These are phyloP conservation scores for Syncephalastrum racemosum DNA, from an alignment of 371 early-diverging fungal species.

Conservation along the genomic window DNA sequence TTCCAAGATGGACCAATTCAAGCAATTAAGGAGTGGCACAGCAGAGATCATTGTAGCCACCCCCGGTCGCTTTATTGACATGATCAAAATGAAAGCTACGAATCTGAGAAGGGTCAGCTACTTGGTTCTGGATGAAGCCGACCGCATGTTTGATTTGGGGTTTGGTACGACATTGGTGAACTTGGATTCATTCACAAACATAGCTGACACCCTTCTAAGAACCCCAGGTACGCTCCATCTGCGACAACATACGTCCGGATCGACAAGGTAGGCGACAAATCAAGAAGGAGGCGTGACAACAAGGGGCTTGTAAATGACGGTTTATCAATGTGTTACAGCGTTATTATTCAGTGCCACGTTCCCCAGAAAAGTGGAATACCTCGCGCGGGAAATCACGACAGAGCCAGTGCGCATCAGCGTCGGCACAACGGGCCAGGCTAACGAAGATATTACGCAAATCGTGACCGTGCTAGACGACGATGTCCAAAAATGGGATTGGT, in stretches of 20 bases:
- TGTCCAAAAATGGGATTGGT: slow-evolving; percentile 66
- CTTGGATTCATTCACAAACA: slow-evolving; percentile 5
- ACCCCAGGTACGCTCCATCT: slow-evolving; percentile 94
- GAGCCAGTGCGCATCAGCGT: slow-evolving; percentile 90
- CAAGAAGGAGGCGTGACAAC: not conserved
- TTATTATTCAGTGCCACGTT: slow-evolving; percentile 99
- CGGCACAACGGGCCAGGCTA: slow-evolving; percentile 69
- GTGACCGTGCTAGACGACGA: slow-evolving; percentile 66
- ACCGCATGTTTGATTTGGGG: slow-evolving; percentile 95
- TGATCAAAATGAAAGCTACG: slow-evolving; percentile 88
- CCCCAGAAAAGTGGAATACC: slow-evolving; percentile 91
- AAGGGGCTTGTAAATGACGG: slow-evolving; percentile 13
- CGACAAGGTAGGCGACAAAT: slow-evolving; percentile 58
- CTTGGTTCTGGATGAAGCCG: slow-evolving; percentile 95
- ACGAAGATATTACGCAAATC: slow-evolving; percentile 77
- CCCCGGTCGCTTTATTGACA: slow-evolving; percentile 96
- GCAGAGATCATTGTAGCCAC: slow-evolving; percentile 92
- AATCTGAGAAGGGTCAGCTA: slow-evolving; percentile 89
- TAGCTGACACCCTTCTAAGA: slow-evolving; percentile 45
- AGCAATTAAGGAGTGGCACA: slow-evolving; percentile 77
- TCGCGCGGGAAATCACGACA: slow-evolving; percentile 90
- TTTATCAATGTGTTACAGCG: slow-evolving; percentile 40
- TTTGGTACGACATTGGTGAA: slow-evolving; percentile 68
- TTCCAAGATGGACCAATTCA: slow-evolving; percentile 86
- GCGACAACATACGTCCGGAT: slow-evolving; percentile 84